Conservation (phyloP, 805 yeast species). For the Hanseniaspora clermontiae region DNA sequence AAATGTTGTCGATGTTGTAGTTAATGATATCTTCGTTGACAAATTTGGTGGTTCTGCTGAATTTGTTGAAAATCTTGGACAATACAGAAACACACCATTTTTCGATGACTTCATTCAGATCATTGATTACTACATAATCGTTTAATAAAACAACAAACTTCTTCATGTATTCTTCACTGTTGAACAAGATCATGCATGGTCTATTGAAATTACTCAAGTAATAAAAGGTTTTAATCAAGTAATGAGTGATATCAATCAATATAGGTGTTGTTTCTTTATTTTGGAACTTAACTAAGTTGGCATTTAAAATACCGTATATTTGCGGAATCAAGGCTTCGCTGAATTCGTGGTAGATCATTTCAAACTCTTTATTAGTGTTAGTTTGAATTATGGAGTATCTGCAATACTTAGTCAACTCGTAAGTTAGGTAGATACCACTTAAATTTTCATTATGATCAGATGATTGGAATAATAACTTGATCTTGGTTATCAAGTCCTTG, state of each 20-base stretch:
- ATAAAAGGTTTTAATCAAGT: slow-evolving; percentile 49
- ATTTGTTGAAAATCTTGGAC: slow-evolving; percentile 55
- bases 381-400: slow-evolving; percentile 9
- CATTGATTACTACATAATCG: slow-evolving; percentile 37
- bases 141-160: slow-evolving; percentile 61
- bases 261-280: not conserved
- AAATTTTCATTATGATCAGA: slow-evolving; percentile 1
- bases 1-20: slow-evolving; percentile 42
- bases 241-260: slow-evolving; percentile 5
- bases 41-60: slow-evolving; percentile 35
- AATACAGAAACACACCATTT: slow-evolving; percentile 85
- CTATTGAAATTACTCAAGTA: slow-evolving; percentile 43
- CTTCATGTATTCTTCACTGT: slow-evolving; percentile 28
- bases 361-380: not conserved
- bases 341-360: not conserved
- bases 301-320: not conserved
- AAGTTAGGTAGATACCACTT: slow-evolving; percentile 6
- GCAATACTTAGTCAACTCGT: slow-evolving; percentile 7
- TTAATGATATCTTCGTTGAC: slow-evolving; percentile 40
- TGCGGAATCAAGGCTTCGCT: slow-evolving; percentile 7
- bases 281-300: not conserved
- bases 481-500: not conserved
- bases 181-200: slow-evolving; percentile 40
- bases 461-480: slow-evolving; percentile 1
- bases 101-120: slow-evolving; percentile 47